Conservation (phyloP, 768 basidiomycete genomes). For the Phanerochaete sordida region DNA sequence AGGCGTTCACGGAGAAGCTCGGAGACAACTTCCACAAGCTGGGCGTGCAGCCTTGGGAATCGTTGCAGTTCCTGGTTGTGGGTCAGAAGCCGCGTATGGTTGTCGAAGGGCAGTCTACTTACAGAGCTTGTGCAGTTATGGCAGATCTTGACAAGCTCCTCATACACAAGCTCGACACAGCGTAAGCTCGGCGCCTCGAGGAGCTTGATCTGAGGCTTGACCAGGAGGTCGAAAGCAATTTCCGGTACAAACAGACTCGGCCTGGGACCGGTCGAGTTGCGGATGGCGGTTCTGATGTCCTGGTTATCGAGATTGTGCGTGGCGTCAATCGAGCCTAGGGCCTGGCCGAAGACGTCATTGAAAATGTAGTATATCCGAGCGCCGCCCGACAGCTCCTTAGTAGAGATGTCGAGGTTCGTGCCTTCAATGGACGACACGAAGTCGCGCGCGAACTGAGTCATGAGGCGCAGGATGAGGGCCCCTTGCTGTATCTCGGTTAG, state of each 20-base stretch:
- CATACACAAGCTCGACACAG: constrained; percentile 97
- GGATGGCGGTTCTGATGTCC: constrained; percentile 96
- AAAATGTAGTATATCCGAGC: constrained; percentile 99
- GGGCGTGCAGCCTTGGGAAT: constrained; percentile 90
- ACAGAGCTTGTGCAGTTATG: constrained; percentile 95
- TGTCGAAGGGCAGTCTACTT: constrained; percentile 24
- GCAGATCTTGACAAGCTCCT: constrained; percentile 98
- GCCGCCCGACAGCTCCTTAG: constrained; percentile 97
- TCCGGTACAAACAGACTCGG: constrained; percentile 97
- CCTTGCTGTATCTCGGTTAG: constrained; percentile 56
- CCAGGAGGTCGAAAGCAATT: constrained; percentile 92
- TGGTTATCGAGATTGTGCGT: constrained; percentile 88
- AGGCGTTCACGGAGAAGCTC: constrained; percentile 93
- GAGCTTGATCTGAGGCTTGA: constrained; percentile 97
- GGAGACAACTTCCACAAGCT: constrained; percentile 94
- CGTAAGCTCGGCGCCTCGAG: constrained; percentile 91
- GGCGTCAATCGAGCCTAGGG: constrained; percentile 85
- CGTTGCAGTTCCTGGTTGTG: constrained; percentile 83
- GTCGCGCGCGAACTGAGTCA: constrained; percentile 98
- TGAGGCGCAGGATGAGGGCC: constrained; percentile 84
- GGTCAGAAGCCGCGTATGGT: neutral
- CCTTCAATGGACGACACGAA: constrained; percentile 97
- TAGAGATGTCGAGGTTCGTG: constrained; percentile 92
- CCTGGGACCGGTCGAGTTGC: constrained; percentile 95
- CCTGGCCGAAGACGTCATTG: constrained; percentile 95